Conservation (phyloP, 2,329 filamentous ascomycete species). For the Penicillium hesseltinei region DNA sequence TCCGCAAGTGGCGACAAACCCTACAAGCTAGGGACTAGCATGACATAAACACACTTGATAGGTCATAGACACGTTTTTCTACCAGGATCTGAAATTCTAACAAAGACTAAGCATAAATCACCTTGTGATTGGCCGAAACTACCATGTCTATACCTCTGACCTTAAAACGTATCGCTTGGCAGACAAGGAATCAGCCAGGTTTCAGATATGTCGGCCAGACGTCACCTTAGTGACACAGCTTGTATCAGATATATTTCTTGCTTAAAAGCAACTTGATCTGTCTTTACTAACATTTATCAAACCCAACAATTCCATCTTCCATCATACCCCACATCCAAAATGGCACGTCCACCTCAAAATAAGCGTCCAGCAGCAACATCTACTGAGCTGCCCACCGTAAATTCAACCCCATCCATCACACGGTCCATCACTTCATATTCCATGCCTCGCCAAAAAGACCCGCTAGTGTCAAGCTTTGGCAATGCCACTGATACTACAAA, state of each 20-base stretch:
- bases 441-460: neutral
- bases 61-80: neutral
- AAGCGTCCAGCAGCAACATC: neutral
- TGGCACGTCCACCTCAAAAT: neutral
- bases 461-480: neutral
- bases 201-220: neutral
- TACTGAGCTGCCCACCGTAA: neutral
- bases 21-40: neutral
- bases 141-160: neutral
- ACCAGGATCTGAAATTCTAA: neutral
- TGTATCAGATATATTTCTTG: neutral
- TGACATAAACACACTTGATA: neutral
- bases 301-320: neutral
- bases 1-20: neutral
- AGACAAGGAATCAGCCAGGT: slow-evolving; percentile 6
- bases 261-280: neutral
- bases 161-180: neutral
- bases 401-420: neutral
- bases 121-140: neutral
- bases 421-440: neutral
- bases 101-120: neutral
- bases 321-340: neutral
- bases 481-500: neutral
- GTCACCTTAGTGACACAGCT: neutral
- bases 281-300: neutral